Evolutionary conservation across 345 rosid genomes (phyloP), one percentile per base, ranked within the genome.

Genomic region (Carallia pectinifolia): DNA sequence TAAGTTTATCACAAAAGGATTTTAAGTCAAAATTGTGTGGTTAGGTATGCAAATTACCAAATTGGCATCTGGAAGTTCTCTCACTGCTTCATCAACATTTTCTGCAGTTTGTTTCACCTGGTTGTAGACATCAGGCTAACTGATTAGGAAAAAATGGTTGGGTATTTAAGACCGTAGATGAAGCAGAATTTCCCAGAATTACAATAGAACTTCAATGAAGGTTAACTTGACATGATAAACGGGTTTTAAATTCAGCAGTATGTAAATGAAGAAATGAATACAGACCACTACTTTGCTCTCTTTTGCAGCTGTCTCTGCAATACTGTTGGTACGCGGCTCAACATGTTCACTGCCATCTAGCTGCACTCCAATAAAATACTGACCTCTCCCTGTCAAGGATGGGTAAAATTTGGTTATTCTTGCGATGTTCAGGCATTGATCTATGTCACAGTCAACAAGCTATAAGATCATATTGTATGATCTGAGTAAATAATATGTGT

Each of bases 21-120:
- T 69, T 72, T 53, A 23, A 0, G 50, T 44, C 3, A n/a, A 4
- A 63, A 6, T 73, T 12, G 34, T 23, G 58, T 23, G 36, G 9
- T 70, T 29, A 31, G n/a, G 61, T 38, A 64, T 48, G 55, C 62
- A 16, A 64, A 29, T 78, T 83, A 91, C 98, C 96, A 61, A 70
- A 81, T 94, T 94, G 69, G 98, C 97, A 69, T 89, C 97, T 2
- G 98, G 97, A 86, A 94, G 96, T 79, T 94, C 97, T 82, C 93
- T 83, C 47, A 81, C 93, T 8, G 98, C 98, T 3, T 86, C 98
- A 73, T 90, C 95, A 37, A 94, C 87, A 79, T 87, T 87, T 78
- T 88, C 93, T 31, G 96, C 98, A 16, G 97, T 89, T 82, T 80
- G 79, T 81, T 87, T 94, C 72, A 91, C 89, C 98, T 94, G 79